Percentiles rank a stretch among this genome's conserved stretches.
These are phyloP conservation scores for Calonectria montana DNA, from an alignment of 2,329 filamentous ascomycete species.

Conservation along the genomic window DNA sequence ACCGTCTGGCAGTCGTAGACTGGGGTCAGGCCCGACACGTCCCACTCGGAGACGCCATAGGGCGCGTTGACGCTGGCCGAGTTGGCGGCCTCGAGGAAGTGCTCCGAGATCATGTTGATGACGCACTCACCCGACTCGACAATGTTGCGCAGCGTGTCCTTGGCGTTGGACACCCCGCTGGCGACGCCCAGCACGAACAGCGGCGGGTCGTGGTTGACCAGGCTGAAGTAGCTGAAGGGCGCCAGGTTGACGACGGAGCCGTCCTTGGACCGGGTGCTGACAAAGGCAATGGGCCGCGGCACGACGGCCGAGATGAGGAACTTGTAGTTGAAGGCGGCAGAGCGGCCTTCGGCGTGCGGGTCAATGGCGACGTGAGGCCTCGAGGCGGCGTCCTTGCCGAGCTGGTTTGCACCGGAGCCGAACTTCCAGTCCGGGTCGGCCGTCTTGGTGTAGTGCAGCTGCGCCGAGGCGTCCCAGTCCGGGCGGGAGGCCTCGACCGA, in stretches of 20 bases:
- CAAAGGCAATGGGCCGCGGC: conserved; percentile 81
- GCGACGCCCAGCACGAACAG: conserved; percentile 75
- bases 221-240: conserved; percentile 87
- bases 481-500: conserved; percentile 74
- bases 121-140: conserved; percentile 78
- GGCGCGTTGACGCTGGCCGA: conserved; percentile 82
- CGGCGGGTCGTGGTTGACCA: conserved; percentile 88
- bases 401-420: conserved; percentile 73
- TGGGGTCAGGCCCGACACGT: conserved; percentile 79
- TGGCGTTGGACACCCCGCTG: conserved; percentile 63
- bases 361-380: conserved; percentile 81
- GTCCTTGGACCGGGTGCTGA: conserved; percentile 68
- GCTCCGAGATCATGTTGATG: conserved; percentile 89
- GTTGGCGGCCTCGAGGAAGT: conserved; percentile 90
- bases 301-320: conserved; percentile 86
- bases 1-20: conserved; percentile 73
- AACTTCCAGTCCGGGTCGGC: conserved; percentile 73
- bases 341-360: conserved; percentile 78
- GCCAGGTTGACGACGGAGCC: conserved; percentile 78
- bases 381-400: conserved; percentile 37
- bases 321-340: conserved; percentile 85
- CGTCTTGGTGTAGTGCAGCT: conserved; percentile 71
- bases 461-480: conserved; percentile 62
- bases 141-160: conserved; percentile 84
- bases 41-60: conserved; percentile 82